A percentile compares a stretch with the other conserved stretches of the same genome.
Evolutionary conservation across 148 eudicot genomes (phyloP).

Genomic region (Amaranthus cruentus): DNA sequence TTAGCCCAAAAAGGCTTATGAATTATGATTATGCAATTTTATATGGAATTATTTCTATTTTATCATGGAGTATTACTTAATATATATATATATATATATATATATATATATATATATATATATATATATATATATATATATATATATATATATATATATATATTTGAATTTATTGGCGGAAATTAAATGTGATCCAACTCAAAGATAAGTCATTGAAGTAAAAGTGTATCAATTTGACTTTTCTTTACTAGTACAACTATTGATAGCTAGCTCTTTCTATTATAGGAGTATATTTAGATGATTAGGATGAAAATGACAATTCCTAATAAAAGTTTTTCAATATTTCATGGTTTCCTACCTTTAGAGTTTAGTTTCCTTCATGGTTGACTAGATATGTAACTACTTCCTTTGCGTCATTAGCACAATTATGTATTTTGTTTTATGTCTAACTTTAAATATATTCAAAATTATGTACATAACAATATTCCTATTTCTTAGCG

Average conservation of each 20-base stretch:
- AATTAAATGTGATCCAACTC: not conserved
- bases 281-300: not conserved
- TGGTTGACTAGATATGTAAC: not conserved
- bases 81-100: too few species aligned
- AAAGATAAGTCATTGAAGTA: not conserved
- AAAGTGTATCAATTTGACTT: constrained; percentile 6
- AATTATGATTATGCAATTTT: too few species aligned
- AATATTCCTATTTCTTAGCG: too few species aligned
- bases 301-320: constrained; percentile 8
- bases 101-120: too few species aligned
- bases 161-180: constrained; percentile 5
- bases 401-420: not conserved
- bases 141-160: too few species aligned
- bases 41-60: too few species aligned
- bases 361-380: not conserved
- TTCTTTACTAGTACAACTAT: not conserved
- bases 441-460: too few species aligned
- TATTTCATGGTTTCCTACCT: not conserved
- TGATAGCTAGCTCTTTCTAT: not conserved
- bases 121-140: too few species aligned
- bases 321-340: not conserved
- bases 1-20: too few species aligned
- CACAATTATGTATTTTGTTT: too few species aligned
- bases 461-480: too few species aligned
- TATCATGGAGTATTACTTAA: too few species aligned